phyloP scores from a whole-genome alignment of 1,139 yeast species.

The Arxiozyma heterogenica region DNA sequence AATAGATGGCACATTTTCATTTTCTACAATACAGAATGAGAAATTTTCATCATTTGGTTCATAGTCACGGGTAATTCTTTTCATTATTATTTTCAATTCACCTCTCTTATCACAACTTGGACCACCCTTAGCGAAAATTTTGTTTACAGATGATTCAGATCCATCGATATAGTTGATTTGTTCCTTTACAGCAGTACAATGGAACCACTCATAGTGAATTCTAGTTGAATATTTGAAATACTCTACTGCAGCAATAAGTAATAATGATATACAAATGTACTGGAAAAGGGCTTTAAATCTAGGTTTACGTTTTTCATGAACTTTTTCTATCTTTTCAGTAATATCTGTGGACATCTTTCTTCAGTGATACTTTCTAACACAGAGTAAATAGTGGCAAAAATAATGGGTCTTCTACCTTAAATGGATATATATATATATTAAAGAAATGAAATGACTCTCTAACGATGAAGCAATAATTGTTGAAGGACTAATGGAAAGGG shows the following conservation, averaged over 20 bases:
- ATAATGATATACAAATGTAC: conserved; percentile 25
- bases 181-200: conserved; percentile 32
- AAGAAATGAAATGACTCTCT: too few species aligned
- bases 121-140: conserved; percentile 34
- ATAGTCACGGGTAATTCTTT: conserved; percentile 31
- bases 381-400: neutral
- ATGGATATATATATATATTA: too few species aligned
- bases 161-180: conserved; percentile 21
- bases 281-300: conserved; percentile 26
- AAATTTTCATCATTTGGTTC: conserved; percentile 32
- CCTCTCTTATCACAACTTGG: conserved; percentile 37
- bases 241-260: conserved; percentile 33
- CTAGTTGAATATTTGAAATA: conserved; percentile 35
- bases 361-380: neutral
- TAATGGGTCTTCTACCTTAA: neutral
- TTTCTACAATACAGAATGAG: conserved; percentile 32
- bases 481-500: neutral
- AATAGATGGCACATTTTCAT: conserved; percentile 18
- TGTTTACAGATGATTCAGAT: conserved; percentile 21
- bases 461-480: neutral
- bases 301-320: conserved; percentile 11
- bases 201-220: conserved; percentile 36
- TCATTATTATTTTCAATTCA: conserved; percentile 33
- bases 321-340: conserved; percentile 3
- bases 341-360: conserved; percentile 1